Evolutionary conservation across 2,329 filamentous ascomycete species (phyloP), one percentile per base, ranked within the genome.

Genomic region (Exophiala sideris): DNA sequence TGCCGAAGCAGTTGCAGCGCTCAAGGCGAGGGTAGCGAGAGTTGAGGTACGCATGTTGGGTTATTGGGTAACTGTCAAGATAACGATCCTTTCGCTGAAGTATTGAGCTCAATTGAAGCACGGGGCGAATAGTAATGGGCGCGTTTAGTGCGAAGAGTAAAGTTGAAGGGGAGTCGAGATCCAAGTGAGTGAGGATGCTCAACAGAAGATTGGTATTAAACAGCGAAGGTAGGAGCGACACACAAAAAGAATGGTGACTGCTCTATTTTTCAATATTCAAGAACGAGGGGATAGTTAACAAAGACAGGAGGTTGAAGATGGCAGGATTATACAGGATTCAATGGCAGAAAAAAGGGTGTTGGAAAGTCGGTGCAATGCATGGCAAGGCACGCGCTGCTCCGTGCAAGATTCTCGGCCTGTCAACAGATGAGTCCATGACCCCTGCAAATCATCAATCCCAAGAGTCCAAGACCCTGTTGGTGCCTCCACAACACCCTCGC

Each of bases 21-120:
- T 70, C 58, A 80, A 59, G 46, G 73, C 72, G 61, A 77, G 70
- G 53, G 74, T 68, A 49, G 76, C 69, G 45, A 72, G 70, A 54
- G 75, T 66, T 48, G 70, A 67, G 55, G 70, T 71, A 77, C 83
- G 84, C 81, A 84, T 84, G 57, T 52, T 77, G 67, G 58, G 49
- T 48, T 40, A 46, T 42, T 39, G 36, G 20, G 34, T 33, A 6
- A 20, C n/a, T 6, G 45, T 32, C 42, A 44, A n/a, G 40, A 57
- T 41, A 45, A 21, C 24, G 16, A 32, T 18, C 16, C 33, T 12
- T 49, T 38, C 48, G 33, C 33, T 20, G 33, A 14, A n/a, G 12
- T 46, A 18, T 47, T 42, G 42, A 47, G 42, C 33, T 41, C 38
- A 39, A 47, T 40, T 47, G 45, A 44, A 54, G 18, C 34, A 41